Evolutionary conservation across 495 filamentous ascomycete genomes (phyloP), one percentile per base, ranked within the genome.

Genomic region (Haplographium delicatum): DNA sequence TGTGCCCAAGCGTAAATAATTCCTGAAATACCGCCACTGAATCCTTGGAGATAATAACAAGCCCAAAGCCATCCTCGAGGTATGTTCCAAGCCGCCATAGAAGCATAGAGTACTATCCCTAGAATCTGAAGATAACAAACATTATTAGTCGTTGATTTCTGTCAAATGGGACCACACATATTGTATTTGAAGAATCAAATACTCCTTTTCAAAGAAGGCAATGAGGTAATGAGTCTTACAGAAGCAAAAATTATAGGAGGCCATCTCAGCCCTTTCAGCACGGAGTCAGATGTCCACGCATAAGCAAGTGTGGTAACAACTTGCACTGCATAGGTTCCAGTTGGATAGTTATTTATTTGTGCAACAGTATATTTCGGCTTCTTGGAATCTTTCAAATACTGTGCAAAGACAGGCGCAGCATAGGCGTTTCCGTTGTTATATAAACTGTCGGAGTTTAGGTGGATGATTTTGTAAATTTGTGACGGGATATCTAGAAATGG

Each of bases 1-100:
- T 80, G 71, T 2, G 73, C 71, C 77, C 76, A 81, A 11, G 16
- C 46, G 24, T 52, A 40, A 26, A 28, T 56, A 61, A 18, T 62
- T 58, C 23, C 63, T 57, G 2, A 51, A 25, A n/a, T 18, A 23
- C 28, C 30, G n/a, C 15, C 25, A 18, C 1, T 18, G 4, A 19
- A 15, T 20, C 45, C 30, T 6, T 23, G 25, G 18, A 48, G 15
- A 22, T 10, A 22, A 19, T 48, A 38, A 34, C 43, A 45, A 13
- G 45, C 31, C 50, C 1, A 65, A 52, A 10, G 67, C 54, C 42
- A 71, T 62, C 25, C 65, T 45, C 15, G 16, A 22, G 28, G 15
- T 6, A 69, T 62, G 28, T 67, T 58, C 8, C 40, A 48, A 20
- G 38, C 45, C 6, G 22, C 18, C 10, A 25, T 19, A 15, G 45